Base-by-base conservation (phyloP, 495 filamentous ascomycete species). In the Neurospora tetraspora region DNA sequence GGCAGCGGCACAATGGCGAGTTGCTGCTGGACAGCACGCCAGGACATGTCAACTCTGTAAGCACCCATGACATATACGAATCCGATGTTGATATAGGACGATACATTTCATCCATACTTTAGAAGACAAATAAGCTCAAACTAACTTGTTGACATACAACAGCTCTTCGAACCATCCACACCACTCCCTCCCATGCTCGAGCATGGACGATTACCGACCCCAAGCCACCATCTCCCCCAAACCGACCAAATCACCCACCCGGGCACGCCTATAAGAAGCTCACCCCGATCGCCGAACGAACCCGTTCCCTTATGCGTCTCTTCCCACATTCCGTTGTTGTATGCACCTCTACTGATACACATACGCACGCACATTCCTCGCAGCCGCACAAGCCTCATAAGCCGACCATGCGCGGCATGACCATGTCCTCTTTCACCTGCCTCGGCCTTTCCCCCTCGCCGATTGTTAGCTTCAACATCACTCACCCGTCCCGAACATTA, bases 391-490 rank as follows among this genome's bases (percentile, higher is more conserved):
- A 79, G 38, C 73, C 76, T 18, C 53, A 34, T 65, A 65, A 34
- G 53, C 69, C 77, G 79, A 39, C 80, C 31, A 83, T 80, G 31
- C 79, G 83, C 42, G 93, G 88, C 70, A 91, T 96, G 85, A 94
- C 92, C 34, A 89, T 95, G 75, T 96, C 93, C 23, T 94, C 92
- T 14, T 91, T 97, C 83, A 94, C 88, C 23, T 93, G 92, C 1
- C 86, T 97, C 34, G 87, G 90, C 0, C 83, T 96, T 1, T 72
- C 77, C 14, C 93, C 93, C 0, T 75, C 82, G 5, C 92, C 93
- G 0, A 84, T 91, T 36, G 86, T 96, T 42, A 90, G 90, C 40
- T 94, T 97, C 87, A 97, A 97, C 76, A 86, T 97, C 72, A 86
- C 86, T 31, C 82, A 86, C 7, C 92, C 93, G 11, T 93, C 91